Percentiles rank a stretch among this genome's conserved stretches.
Evolutionary conservation across 495 filamentous ascomycete species (phyloP).

Genomic region (Penicillium manginii): DNA sequence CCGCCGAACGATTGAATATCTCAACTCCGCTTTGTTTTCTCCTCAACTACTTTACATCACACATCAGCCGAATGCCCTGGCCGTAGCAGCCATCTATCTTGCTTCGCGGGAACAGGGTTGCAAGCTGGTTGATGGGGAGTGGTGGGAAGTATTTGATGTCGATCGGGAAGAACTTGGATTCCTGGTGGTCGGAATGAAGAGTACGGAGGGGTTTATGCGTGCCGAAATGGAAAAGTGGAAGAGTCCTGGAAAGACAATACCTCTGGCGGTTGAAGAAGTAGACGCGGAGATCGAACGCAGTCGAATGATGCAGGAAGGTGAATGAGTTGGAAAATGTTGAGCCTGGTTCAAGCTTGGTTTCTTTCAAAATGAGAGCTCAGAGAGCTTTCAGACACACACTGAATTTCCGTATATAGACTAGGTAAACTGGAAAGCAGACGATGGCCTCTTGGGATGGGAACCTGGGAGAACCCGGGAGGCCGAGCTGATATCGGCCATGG

Average conservation of each 20-base stretch:
- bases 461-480: no score
- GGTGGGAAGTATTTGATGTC: slow-evolving; percentile 99
- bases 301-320: slow-evolving; percentile 57
- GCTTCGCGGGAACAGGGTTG: slow-evolving; percentile 77
- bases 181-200: slow-evolving; percentile 83
- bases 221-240: slow-evolving; percentile 56
- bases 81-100: slow-evolving; percentile 86
- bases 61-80: slow-evolving; percentile 83
- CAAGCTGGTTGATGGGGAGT: slow-evolving; percentile 78
- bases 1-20: slow-evolving; percentile 67
- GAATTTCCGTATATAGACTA: background rate
- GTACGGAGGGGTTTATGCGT: slow-evolving; percentile 71
- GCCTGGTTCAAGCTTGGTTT: background rate
- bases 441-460: no score
- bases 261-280: slow-evolving; percentile 56
- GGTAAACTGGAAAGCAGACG: no score
- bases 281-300: slow-evolving; percentile 64
- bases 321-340: slow-evolving; percentile 31
- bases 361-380: background rate
- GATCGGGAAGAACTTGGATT: slow-evolving; percentile 95
- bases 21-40: slow-evolving; percentile 82
- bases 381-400: background rate
- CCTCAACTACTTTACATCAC: slow-evolving; percentile 91
- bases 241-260: slow-evolving; percentile 29
- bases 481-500: no score